Evolutionary conservation across 1,284 basidiomycete genomes (phyloP).

Genomic region (Mycosarcoma maydis): DNA sequence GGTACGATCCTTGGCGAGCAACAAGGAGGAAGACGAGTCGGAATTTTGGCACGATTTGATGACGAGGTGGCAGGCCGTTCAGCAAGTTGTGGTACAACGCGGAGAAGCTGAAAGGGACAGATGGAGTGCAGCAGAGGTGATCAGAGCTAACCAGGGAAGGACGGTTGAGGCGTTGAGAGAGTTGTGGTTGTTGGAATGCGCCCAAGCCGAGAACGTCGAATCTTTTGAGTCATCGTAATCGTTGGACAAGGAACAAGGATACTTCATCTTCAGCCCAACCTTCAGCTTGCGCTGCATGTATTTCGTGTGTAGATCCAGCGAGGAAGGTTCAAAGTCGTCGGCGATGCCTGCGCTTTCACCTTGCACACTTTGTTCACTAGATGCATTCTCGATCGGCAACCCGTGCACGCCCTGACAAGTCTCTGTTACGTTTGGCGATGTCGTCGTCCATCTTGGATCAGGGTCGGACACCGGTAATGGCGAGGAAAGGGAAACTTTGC

Average conservation of each 20-base stretch:
- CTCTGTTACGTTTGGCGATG: no score
- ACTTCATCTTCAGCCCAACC: no score
- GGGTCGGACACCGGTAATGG: conserved; percentile 32
- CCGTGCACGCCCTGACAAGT: no score
- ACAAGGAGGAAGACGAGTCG: conserved; percentile 5
- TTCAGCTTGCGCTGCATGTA: no score
- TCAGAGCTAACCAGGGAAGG: conserved; percentile 5
- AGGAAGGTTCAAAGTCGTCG: no score
- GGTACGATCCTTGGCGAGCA: not conserved
- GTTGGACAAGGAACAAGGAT: no score
- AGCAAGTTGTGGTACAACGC: not conserved
- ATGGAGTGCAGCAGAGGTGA: conserved; percentile 14
- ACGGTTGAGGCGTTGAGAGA: conserved; percentile 31
- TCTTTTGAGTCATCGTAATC: not conserved
- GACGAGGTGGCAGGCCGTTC: conserved; percentile 19
- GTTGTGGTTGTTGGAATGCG: conserved; percentile 24
- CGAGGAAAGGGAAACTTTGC: conserved; percentile 38
- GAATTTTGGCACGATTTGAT: conserved; percentile 20
- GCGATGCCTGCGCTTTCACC: no score
- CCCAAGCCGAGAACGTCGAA: not conserved
- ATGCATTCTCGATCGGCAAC: no score
- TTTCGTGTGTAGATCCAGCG: no score
- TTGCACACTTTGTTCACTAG: no score
- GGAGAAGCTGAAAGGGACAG: conserved; percentile 4
- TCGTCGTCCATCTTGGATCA: not conserved